Percentiles rank a stretch among this genome's conserved stretches.
Conservation (phyloP, 371 early-diverging fungal species). For the Mortierella sp. region DNA sequence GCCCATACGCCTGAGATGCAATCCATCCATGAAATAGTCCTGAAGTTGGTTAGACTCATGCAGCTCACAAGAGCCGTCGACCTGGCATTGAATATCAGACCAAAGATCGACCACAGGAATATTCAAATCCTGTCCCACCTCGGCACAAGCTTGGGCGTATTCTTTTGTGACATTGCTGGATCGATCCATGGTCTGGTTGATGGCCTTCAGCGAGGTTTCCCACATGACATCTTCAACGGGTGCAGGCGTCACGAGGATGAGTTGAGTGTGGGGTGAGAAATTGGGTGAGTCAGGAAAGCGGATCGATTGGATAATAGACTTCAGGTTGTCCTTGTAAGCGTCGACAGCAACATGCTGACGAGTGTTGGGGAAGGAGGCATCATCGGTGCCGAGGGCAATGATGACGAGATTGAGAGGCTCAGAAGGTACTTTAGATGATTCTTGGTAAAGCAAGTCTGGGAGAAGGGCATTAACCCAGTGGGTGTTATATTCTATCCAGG, state of each 20-base stretch:
- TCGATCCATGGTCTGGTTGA: slow-evolving; percentile 29
- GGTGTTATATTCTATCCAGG: slow-evolving; percentile 44
- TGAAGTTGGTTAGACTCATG: slow-evolving; percentile 34
- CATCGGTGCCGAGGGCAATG: slow-evolving; percentile 51
- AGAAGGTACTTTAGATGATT: slow-evolving; percentile 5
- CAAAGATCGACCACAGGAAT: slow-evolving; percentile 49
- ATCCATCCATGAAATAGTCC: slow-evolving; percentile 49
- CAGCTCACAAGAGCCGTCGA: slow-evolving; percentile 31
- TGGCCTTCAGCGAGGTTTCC: slow-evolving; percentile 24
- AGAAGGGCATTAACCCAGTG: slow-evolving; percentile 48
- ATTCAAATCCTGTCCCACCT: slow-evolving; percentile 32
- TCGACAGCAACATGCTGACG: slow-evolving; percentile 44
- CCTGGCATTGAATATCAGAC: slow-evolving; percentile 42
- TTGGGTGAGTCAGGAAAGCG: slow-evolving; percentile 49
- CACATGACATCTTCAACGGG: slow-evolving; percentile 41
- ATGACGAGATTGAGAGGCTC: slow-evolving; percentile 36
- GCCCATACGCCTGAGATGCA: slow-evolving; percentile 43
- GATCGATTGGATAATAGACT: slow-evolving; percentile 21
- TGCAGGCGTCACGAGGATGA: slow-evolving; percentile 44
- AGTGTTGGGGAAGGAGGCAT: slow-evolving; percentile 42
- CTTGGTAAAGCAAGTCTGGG: slow-evolving; percentile 43
- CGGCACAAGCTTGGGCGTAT: slow-evolving; percentile 37
- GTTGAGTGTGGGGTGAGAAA: slow-evolving; percentile 43
- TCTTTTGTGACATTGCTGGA: slow-evolving; percentile 39
- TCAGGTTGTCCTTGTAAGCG: slow-evolving; percentile 38